phyloP scores from a whole-genome alignment of 2,329 filamentous ascomycete genomes.

The Mycosphaerella sp. region DNA sequence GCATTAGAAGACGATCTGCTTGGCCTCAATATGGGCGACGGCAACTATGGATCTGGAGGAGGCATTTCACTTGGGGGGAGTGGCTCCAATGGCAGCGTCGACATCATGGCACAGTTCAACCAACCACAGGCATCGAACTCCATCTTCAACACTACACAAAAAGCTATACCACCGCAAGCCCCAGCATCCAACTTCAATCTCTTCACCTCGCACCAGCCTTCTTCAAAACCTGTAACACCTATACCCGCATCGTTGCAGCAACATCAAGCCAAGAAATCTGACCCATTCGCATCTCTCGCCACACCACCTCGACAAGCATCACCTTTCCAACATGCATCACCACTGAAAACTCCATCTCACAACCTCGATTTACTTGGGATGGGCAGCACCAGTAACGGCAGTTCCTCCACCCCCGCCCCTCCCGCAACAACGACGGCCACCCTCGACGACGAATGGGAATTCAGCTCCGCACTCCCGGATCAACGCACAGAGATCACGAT shows the following conservation, averaged over 20 bases:
- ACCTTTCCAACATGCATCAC: slow-evolving; percentile 44
- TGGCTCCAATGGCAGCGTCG: slow-evolving; percentile 21
- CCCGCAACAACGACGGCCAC: background rate
- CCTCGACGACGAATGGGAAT: slow-evolving; percentile 85
- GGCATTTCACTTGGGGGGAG: slow-evolving; percentile 67
- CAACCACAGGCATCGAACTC: slow-evolving; percentile 29
- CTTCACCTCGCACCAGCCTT: slow-evolving; percentile 39
- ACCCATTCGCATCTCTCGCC: slow-evolving; percentile 57
- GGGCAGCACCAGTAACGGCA: slow-evolving; percentile 25
- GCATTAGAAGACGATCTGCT: slow-evolving; percentile 85
- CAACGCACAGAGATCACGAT: slow-evolving; percentile 59
- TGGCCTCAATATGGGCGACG: slow-evolving; percentile 73
- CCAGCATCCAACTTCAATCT: slow-evolving; percentile 51
- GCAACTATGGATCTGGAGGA: slow-evolving; percentile 65
- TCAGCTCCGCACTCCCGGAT: slow-evolving; percentile 76
- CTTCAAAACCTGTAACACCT: slow-evolving; percentile 47
- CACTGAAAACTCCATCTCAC: slow-evolving; percentile 33
- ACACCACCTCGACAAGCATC: slow-evolving; percentile 48
- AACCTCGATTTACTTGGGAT: slow-evolving; percentile 28
- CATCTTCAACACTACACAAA: slow-evolving; percentile 27
- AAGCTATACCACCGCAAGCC: slow-evolving; percentile 36
- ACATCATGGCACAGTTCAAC: slow-evolving; percentile 35
- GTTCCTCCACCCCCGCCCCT: slow-evolving; percentile 23
- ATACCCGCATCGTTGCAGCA: slow-evolving; percentile 32
- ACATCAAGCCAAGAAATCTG: slow-evolving; percentile 37